Evolutionary conservation across 805 yeast species (phyloP).

Genomic region (Yamadazyma kitorensis): DNA sequence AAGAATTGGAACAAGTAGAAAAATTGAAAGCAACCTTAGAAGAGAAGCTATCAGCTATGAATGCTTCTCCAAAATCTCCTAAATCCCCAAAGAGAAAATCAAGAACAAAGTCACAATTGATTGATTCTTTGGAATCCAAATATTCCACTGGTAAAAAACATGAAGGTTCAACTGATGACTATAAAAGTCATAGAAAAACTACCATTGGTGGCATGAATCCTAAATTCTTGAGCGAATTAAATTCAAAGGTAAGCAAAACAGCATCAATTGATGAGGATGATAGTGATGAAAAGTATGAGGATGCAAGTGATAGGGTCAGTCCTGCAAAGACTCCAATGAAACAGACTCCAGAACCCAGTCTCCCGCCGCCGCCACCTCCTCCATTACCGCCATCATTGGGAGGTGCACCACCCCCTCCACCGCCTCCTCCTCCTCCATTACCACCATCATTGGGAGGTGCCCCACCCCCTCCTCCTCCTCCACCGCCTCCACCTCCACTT

Average conservation of each 20-base stretch:
- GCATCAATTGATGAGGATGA: conserved; percentile 31
- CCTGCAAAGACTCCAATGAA: conserved; percentile 1
- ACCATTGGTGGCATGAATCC: conserved; percentile 44
- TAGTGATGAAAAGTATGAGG: conserved; percentile 14
- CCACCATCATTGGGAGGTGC: conserved; percentile 13
- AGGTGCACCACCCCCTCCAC: conserved; percentile 13
- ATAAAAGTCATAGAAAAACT: conserved; percentile 29
- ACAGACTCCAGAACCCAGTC: conserved; percentile 4
- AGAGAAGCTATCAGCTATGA: conserved; percentile 30
- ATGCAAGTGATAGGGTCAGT: conserved; percentile 11
- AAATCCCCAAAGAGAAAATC: conserved; percentile 13
- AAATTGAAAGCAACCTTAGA: conserved; percentile 38
- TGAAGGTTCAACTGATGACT: conserved; percentile 11
- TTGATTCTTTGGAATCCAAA: conserved; percentile 40
- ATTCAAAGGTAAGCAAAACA: conserved; percentile 45
- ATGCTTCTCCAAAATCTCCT: conserved; percentile 8
- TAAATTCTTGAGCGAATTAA: conserved; percentile 52
- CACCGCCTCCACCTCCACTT: conserved; percentile 23
- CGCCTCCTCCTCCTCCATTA: conserved; percentile 21
- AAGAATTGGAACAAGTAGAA: conserved; percentile 43
- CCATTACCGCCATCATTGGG: conserved; percentile 11
- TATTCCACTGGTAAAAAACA: conserved; percentile 41
- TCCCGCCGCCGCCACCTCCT: conserved; percentile 26
- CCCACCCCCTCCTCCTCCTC: conserved; percentile 16
- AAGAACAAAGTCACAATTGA: conserved; percentile 15